Conservation (phyloP, 2,329 filamentous ascomycete species). For the Blastomyces gilchristii region DNA sequence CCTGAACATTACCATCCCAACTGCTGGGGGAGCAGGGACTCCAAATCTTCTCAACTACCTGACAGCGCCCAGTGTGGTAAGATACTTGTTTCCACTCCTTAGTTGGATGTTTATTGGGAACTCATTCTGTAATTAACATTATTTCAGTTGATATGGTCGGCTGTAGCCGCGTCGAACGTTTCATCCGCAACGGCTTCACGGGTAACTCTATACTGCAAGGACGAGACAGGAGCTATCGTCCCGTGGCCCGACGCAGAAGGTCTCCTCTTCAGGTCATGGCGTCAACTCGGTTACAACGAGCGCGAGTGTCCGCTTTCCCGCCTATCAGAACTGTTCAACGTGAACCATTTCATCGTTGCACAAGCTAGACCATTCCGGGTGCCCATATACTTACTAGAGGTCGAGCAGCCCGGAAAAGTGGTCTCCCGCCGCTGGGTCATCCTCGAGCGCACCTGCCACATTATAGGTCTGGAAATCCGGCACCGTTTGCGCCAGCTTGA, state of each 20-base stretch:
- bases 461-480: conserved; percentile 65
- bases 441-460: conserved; percentile 48
- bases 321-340: conserved; percentile 76
- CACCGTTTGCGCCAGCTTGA: conserved; percentile 76
- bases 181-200: conserved; percentile 53
- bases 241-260: conserved; percentile 58
- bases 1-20: conserved; percentile 83
- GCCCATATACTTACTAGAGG: conserved; percentile 70
- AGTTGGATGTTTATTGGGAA: background rate
- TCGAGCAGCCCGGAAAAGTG: conserved; percentile 59
- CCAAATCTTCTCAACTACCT: conserved; percentile 85
- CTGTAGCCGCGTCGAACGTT: conserved; percentile 34
- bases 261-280: conserved; percentile 59
- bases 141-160: conserved; percentile 49
- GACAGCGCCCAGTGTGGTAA: conserved; percentile 81
- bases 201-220: conserved; percentile 65
- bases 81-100: conserved; percentile 28
- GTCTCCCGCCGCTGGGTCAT: conserved; percentile 50
- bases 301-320: conserved; percentile 58
- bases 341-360: conserved; percentile 90
- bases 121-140: background rate
- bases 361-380: conserved; percentile 85
- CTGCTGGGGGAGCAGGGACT: conserved; percentile 60
- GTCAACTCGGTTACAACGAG: conserved; percentile 54
- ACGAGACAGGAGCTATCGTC: conserved; percentile 59